Conservation (phyloP, 768 basidiomycete species). For the Agrocybe chaxingu region DNA sequence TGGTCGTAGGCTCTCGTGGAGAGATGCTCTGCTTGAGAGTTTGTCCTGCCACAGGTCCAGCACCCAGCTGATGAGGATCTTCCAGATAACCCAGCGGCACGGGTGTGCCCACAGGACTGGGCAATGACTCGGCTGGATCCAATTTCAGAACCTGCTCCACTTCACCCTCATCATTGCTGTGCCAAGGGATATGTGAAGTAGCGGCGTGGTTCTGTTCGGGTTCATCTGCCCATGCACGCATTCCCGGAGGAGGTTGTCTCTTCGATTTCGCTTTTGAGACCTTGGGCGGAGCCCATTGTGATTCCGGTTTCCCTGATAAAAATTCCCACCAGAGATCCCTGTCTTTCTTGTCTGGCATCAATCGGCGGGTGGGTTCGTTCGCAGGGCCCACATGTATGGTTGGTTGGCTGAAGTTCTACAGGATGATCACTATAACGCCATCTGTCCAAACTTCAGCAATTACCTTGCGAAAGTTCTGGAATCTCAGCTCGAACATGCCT, state of each 20-base stretch:
- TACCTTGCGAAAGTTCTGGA: slow-evolving; percentile 67
- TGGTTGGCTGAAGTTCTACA: slow-evolving; percentile 65
- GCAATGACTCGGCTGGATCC: slow-evolving; percentile 33
- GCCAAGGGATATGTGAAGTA: slow-evolving; percentile 23
- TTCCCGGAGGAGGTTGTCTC: slow-evolving; percentile 21
- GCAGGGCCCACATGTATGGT: slow-evolving; percentile 44
- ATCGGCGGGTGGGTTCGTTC: slow-evolving; percentile 23
- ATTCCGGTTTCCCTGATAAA: slow-evolving; percentile 63
- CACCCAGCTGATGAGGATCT: slow-evolving; percentile 14
- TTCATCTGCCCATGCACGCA: slow-evolving; percentile 37
- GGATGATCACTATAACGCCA: slow-evolving; percentile 5
- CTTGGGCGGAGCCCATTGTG: slow-evolving; percentile 62
- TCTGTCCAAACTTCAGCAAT: slow-evolving; percentile 4
- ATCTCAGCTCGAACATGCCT: slow-evolving; percentile 49
- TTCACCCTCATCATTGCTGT: slow-evolving; percentile 40
- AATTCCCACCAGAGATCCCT: slow-evolving; percentile 82
- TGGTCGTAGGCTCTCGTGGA: slow-evolving; percentile 58
- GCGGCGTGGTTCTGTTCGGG: slow-evolving; percentile 8
- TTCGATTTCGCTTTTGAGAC: slow-evolving; percentile 28
- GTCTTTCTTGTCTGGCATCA: slow-evolving; percentile 69
- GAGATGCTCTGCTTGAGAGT: slow-evolving; percentile 14
- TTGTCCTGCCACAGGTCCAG: background rate
- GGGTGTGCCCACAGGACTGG: slow-evolving; percentile 39
- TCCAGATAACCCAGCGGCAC: slow-evolving; percentile 25
- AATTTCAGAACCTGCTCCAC: slow-evolving; percentile 32